phyloP scores from a whole-genome alignment of 805 yeast genomes.

The Teunomyces kruisii region DNA sequence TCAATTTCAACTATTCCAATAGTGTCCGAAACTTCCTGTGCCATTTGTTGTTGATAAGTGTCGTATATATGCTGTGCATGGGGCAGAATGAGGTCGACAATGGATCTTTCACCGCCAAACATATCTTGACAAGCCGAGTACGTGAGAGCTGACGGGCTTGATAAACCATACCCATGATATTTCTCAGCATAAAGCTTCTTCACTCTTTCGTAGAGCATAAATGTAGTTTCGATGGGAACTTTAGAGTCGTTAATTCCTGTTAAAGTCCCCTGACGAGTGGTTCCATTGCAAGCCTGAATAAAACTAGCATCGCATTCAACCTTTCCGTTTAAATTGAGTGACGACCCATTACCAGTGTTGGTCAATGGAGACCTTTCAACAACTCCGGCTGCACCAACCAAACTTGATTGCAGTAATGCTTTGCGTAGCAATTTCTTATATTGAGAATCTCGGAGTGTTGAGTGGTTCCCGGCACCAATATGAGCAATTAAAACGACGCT shows the following conservation, averaged over 20 bases:
- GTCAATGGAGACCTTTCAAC: slow-evolving; percentile 43
- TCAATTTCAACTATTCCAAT: slow-evolving; percentile 38
- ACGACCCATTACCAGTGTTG: slow-evolving; percentile 52
- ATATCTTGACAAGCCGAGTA: background rate
- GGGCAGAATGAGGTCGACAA: slow-evolving; percentile 9
- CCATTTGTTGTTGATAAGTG: background rate
- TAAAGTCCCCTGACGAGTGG: slow-evolving; percentile 7
- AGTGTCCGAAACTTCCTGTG: slow-evolving; percentile 38
- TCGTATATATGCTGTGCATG: slow-evolving; percentile 11
- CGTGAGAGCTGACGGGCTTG: slow-evolving; percentile 31
- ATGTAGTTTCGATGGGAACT: slow-evolving; percentile 33
- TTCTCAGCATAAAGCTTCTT: slow-evolving; percentile 8
- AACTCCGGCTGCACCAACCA: slow-evolving; percentile 16
- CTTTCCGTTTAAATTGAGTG: slow-evolving; percentile 37
- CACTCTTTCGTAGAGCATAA: slow-evolving; percentile 23
- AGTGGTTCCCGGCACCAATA: slow-evolving; percentile 54
- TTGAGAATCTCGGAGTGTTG: slow-evolving; percentile 11
- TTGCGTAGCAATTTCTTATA: slow-evolving; percentile 28
- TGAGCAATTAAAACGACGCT: slow-evolving; percentile 32
- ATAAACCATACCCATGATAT: slow-evolving; percentile 25
- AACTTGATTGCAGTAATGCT: slow-evolving; percentile 18
- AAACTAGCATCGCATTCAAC: slow-evolving; percentile 48
- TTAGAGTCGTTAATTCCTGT: slow-evolving; percentile 9
- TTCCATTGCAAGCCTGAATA: slow-evolving; percentile 15
- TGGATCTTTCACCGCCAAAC: background rate